Evolutionary conservation across 148 eudicot genomes (phyloP).

Genomic region (Heliamphora exappendiculata): DNA sequence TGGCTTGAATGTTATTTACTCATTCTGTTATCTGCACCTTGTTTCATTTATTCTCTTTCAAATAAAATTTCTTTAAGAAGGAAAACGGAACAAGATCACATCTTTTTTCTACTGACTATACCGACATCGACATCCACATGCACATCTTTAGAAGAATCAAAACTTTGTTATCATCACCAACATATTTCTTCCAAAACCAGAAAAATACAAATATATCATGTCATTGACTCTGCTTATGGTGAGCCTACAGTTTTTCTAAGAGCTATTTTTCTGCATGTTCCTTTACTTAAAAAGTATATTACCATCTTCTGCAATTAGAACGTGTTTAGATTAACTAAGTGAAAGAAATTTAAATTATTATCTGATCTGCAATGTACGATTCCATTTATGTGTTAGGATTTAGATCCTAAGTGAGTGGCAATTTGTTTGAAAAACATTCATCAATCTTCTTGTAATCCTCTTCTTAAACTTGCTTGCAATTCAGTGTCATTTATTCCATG

Average conservation of each 20-base stretch:
- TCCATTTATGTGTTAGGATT: too few species aligned
- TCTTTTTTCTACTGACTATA: too few species aligned
- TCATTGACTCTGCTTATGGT: neutral
- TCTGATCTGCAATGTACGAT: too few species aligned
- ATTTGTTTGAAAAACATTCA: too few species aligned
- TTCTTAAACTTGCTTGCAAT: too few species aligned
- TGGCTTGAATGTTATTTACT: neutral
- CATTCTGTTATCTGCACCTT: neutral
- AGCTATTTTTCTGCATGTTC: neutral
- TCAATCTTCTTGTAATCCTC: too few species aligned
- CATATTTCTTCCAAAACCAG: neutral
- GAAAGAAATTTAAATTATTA: too few species aligned
- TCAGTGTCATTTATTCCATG: too few species aligned
- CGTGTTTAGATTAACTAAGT: too few species aligned
- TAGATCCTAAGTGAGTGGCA: too few species aligned
- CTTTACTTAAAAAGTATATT: neutral
- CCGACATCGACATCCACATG: neutral
- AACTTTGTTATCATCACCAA: neutral
- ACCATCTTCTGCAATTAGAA: neutral
- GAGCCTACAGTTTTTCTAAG: neutral
- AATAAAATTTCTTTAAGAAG: neutral
- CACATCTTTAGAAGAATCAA: too few species aligned
- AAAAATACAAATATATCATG: neutral
- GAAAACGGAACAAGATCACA: neutral
- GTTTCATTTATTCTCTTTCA: neutral